These are phyloP conservation scores for Gnomoniopsis smithogilvyi DNA, from an alignment of 2,329 filamentous ascomycete genomes.

Conservation along the genomic window DNA sequence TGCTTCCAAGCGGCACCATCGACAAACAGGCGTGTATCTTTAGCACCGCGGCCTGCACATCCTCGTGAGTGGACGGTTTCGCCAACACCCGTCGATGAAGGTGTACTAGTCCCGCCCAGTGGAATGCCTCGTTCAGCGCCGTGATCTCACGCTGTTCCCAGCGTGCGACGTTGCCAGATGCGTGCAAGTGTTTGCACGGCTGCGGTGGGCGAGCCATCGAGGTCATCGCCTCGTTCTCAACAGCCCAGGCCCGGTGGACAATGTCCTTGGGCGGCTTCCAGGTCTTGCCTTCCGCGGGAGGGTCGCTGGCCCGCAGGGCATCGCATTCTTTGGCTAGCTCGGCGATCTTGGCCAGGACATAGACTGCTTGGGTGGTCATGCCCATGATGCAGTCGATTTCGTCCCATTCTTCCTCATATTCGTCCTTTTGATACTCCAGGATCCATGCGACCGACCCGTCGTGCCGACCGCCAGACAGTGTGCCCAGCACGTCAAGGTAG, in stretches of 20 bases:
- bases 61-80: conserved; percentile 50
- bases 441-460: conserved; percentile 46
- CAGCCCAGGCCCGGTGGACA: conserved; percentile 51
- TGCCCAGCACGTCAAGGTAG: conserved; percentile 77
- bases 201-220: conserved; percentile 44
- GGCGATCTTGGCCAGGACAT: conserved; percentile 68
- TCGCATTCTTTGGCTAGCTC: conserved; percentile 69
- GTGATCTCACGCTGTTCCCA: conserved; percentile 63
- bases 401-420: conserved; percentile 50
- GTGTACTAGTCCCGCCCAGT: conserved; percentile 74
- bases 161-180: conserved; percentile 46
- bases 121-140: conserved; percentile 74
- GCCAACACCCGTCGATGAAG: conserved; percentile 71
- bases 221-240: conserved; percentile 60
- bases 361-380: conserved; percentile 69
- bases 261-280: conserved; percentile 59
- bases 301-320: conserved; percentile 50
- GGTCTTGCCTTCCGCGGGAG: conserved; percentile 29
- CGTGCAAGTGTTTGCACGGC: conserved; percentile 45
- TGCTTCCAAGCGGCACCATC: conserved; percentile 61
- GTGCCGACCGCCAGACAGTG: conserved; percentile 58
- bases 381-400: conserved; percentile 81
- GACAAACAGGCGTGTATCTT: conserved; percentile 62
- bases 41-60: conserved; percentile 61
- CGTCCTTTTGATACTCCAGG: conserved; percentile 48